A percentile compares a stretch with the other conserved stretches of the same genome.
phyloP scores from a whole-genome alignment of 257 asterid genomes.

The Ilex asprella region DNA sequence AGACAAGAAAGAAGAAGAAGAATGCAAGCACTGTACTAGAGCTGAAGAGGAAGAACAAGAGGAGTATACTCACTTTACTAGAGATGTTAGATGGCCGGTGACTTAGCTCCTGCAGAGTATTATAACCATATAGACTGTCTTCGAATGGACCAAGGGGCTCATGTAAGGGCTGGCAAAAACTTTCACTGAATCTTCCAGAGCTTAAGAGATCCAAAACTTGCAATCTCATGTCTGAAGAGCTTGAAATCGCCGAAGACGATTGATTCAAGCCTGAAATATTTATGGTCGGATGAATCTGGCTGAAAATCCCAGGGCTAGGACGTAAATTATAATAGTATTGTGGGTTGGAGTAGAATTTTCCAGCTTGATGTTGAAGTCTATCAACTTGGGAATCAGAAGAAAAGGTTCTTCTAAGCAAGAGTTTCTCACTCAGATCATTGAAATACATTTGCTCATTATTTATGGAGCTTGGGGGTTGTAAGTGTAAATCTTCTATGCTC shows the following conservation, averaged over 20 bases:
- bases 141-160: constrained; percentile 27
- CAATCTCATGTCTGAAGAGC: constrained; percentile 41
- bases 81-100: constrained; percentile 28
- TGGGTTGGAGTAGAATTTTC: constrained; percentile 19
- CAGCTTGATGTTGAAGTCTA: constrained; percentile 9
- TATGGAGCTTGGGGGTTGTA: background rate
- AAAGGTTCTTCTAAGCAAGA: constrained; percentile 36
- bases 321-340: constrained; percentile 2
- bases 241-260: constrained; percentile 17
- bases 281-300: constrained; percentile 51
- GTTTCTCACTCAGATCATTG: constrained; percentile 26
- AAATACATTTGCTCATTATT: constrained; percentile 7
- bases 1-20: background rate
- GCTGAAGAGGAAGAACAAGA: background rate
- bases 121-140: constrained; percentile 30
- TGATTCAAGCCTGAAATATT: constrained; percentile 33
- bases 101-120: constrained; percentile 36
- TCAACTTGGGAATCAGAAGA: constrained; percentile 24
- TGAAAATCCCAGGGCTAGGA: constrained; percentile 22
- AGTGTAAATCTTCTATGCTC: constrained; percentile 16
- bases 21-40: background rate
- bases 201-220: constrained; percentile 68
- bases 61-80: constrained; percentile 35
- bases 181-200: constrained; percentile 42
- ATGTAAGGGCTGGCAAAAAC: constrained; percentile 19